Conservation (phyloP, 2,329 filamentous ascomycete species). For the Mariannaea sp. region DNA sequence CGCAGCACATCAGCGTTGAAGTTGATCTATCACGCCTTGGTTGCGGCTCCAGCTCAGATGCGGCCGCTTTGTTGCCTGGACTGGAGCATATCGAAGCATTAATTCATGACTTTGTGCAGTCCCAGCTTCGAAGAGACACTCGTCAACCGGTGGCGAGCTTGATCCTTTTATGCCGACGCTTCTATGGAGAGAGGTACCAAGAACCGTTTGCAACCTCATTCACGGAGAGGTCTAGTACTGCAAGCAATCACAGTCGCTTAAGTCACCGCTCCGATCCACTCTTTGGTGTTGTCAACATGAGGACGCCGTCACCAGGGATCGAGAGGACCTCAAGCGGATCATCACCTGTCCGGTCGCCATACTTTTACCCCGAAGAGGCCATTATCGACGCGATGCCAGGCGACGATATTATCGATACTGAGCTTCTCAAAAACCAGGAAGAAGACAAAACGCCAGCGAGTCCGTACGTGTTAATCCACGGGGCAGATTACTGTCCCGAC, state of each 20-base stretch:
- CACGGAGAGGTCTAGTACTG: constrained; percentile 2
- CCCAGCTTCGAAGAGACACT: constrained; percentile 29
- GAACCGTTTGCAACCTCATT: background rate
- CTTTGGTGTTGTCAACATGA: background rate
- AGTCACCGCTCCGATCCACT: constrained; percentile 13
- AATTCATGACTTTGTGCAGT: constrained; percentile 37
- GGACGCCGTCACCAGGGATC: background rate
- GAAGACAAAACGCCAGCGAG: background rate
- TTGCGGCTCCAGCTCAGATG: constrained; percentile 37
- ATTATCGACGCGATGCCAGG: too few species aligned
- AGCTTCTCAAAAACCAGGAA: background rate
- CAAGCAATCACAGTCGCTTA: constrained; percentile 15
- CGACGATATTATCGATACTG: background rate
- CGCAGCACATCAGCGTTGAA: constrained; percentile 47
- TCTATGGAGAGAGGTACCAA: constrained; percentile 35
- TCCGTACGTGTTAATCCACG: constrained; percentile 2
- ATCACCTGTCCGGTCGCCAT: background rate
- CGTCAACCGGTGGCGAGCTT: constrained; percentile 38
- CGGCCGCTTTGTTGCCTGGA: constrained; percentile 32
- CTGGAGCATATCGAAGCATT: constrained; percentile 35
- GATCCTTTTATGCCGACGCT: constrained; percentile 44
- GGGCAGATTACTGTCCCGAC: constrained; percentile 40
- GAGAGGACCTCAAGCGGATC: background rate
- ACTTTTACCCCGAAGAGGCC: background rate
- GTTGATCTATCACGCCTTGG: constrained; percentile 47